Percentiles rank a stretch among this genome's conserved stretches.
These are phyloP conservation scores for Isoetes taiwanensis DNA, from an alignment of 75 land plant species.

Conservation along the genomic window DNA sequence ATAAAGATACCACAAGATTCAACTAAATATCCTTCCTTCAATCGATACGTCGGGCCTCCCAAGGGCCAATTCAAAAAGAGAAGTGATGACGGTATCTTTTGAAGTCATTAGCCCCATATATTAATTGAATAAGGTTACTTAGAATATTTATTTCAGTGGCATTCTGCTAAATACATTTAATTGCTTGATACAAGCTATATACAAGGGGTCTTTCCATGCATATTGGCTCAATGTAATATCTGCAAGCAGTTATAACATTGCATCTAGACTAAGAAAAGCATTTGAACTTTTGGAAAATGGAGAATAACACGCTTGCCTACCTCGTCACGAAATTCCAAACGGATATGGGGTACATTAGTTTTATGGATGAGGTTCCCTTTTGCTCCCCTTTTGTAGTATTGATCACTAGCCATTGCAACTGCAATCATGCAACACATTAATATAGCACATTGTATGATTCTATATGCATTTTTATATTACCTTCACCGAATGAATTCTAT, in stretches of 20 bases:
- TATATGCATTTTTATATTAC: background rate
- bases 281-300: background rate
- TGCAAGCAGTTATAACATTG: background rate
- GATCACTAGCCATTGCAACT: background rate
- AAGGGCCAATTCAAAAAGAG: too few relatives aligned
- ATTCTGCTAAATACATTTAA: too few relatives aligned
- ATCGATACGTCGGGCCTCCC: too few relatives aligned
- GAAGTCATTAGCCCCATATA: too few relatives aligned
- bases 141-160: too few relatives aligned
- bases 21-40: too few relatives aligned
- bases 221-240: too few relatives aligned
- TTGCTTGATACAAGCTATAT: too few relatives aligned
- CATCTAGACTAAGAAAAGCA: background rate
- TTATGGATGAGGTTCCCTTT: background rate
- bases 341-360: constrained; percentile 5
- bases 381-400: background rate
- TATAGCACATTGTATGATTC: background rate
- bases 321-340: constrained; percentile 1
- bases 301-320: background rate
- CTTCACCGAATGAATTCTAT: background rate
- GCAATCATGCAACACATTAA: background rate
- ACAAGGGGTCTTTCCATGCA: too few relatives aligned
- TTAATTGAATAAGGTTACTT: too few relatives aligned
- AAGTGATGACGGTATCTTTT: too few relatives aligned
- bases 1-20: too few relatives aligned